Conservation (phyloP, 257 asterid genomes). For the Capsicum rhomboideum region DNA sequence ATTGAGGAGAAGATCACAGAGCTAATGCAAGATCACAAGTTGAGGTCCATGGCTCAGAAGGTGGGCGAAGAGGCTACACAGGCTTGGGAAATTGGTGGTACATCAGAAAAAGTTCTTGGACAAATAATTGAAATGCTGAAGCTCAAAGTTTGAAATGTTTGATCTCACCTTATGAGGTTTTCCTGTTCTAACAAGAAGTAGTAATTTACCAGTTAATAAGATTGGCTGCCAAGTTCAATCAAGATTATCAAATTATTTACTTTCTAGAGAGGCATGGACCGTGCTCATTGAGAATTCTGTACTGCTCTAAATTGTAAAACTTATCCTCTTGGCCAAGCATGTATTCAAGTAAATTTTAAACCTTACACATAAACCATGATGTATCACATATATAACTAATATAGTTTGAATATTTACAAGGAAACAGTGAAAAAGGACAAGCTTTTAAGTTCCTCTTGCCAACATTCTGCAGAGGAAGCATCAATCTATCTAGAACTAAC, state of each 20-base stretch:
- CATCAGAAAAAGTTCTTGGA: slow-evolving; percentile 13
- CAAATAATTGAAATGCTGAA: slow-evolving; percentile 5
- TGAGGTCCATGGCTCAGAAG: slow-evolving; percentile 13
- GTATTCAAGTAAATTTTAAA: too few relatives aligned
- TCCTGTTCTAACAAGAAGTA: neutral
- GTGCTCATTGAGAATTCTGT: too few relatives aligned
- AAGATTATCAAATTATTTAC: neutral
- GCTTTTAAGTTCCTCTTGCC: too few relatives aligned
- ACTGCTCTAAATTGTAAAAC: too few relatives aligned
- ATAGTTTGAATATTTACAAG: too few relatives aligned
- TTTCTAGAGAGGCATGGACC: too few relatives aligned
- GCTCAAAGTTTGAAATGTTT: neutral
- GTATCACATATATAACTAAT: too few relatives aligned
- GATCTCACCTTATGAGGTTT: neutral
- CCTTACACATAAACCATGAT: too few relatives aligned
- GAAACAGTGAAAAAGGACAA: too few relatives aligned
- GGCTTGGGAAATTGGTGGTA: slow-evolving; percentile 22
- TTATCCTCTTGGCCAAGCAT: too few relatives aligned
- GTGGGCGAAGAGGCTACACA: slow-evolving; percentile 21
- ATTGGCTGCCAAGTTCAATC: neutral
- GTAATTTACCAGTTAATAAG: neutral
- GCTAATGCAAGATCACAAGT: slow-evolving; percentile 14
- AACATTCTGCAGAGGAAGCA: too few relatives aligned
- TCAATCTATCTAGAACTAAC: neutral
- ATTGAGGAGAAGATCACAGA: slow-evolving; percentile 15